Conservation (phyloP, 2,329 filamentous ascomycete genomes). For the Trichoderma sp. region DNA sequence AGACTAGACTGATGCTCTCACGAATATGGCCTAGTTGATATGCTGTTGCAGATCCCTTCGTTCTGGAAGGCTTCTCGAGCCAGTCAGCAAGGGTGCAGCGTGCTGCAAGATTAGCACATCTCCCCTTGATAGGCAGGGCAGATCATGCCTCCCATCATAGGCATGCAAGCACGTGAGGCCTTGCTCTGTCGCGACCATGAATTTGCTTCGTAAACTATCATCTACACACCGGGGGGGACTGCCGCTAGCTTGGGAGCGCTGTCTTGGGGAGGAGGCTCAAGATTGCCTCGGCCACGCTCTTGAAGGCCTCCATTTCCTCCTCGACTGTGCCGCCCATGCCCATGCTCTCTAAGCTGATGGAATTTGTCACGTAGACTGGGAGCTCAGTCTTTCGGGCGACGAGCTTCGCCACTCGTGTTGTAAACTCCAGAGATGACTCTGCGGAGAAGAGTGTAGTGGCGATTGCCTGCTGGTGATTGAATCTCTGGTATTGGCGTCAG, state of each 20-base stretch:
- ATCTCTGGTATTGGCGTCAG: slow-evolving; percentile 41
- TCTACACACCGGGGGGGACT: neutral
- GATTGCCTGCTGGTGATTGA: slow-evolving; percentile 62
- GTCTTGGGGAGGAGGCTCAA: slow-evolving; percentile 25
- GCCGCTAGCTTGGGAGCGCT: neutral
- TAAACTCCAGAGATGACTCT: slow-evolving; percentile 80
- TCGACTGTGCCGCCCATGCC: slow-evolving; percentile 80
- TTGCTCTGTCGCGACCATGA: neutral
- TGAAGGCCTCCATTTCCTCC: slow-evolving; percentile 91
- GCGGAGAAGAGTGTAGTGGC: slow-evolving; percentile 78
- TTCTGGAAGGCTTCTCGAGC: neutral
- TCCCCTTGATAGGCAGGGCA: neutral
- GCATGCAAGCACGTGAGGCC: neutral
- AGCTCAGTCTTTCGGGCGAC: slow-evolving; percentile 70
- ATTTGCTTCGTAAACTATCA: neutral
- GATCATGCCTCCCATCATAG: neutral
- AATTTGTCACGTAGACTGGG: slow-evolving; percentile 90
- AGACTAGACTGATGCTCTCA: neutral
- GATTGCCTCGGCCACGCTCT: slow-evolving; percentile 70
- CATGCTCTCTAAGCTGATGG: slow-evolving; percentile 72
- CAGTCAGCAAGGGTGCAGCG: neutral
- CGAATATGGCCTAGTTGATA: neutral
- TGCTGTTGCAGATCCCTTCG: neutral
- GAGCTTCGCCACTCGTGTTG: slow-evolving; percentile 79
- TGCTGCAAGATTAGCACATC: neutral